Evolutionary conservation across 352 stramenopile genomes (phyloP).

Genomic region (Globisporangium alternatum): DNA sequence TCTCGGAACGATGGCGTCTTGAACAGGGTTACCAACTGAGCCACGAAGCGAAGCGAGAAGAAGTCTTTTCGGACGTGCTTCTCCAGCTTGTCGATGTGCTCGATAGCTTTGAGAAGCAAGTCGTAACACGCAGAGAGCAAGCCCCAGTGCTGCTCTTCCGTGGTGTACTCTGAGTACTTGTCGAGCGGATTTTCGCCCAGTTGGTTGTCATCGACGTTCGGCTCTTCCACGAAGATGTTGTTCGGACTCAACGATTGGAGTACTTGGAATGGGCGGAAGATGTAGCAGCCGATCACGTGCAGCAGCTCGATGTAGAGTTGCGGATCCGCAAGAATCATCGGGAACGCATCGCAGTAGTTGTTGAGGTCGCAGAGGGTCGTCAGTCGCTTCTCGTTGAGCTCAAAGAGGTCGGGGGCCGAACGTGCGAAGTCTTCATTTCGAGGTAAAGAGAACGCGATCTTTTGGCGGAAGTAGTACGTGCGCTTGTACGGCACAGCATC

Average conservation of each 20-base stretch:
- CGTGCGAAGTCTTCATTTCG: slow-evolving; percentile 48
- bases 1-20: slow-evolving; percentile 88
- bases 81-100: slow-evolving; percentile 88
- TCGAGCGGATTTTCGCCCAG: slow-evolving; percentile 73
- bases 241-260: slow-evolving; percentile 47
- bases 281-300: slow-evolving; percentile 75
- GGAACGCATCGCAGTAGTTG: slow-evolving; percentile 83
- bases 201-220: slow-evolving; percentile 49
- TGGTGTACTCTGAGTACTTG: slow-evolving; percentile 83
- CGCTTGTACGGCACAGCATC: slow-evolving; percentile 81
- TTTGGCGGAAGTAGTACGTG: slow-evolving; percentile 83
- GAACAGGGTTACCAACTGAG: slow-evolving; percentile 80
- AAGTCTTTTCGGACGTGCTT: slow-evolving; percentile 87
- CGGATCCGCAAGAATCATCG: slow-evolving; percentile 76
- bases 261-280: slow-evolving; percentile 74
- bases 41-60: slow-evolving; percentile 77
- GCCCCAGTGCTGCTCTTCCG: slow-evolving; percentile 80
- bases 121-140: slow-evolving; percentile 81
- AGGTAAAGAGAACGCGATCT: slow-evolving; percentile 78
- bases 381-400: slow-evolving; percentile 80
- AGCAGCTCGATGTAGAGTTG: slow-evolving; percentile 81
- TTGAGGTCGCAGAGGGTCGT: slow-evolving; percentile 84
- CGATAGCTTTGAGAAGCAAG: slow-evolving; percentile 78
- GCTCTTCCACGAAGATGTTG: slow-evolving; percentile 86
- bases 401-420: slow-evolving; percentile 61